Base-by-base conservation (phyloP, 495 filamentous ascomycete genomes). In the Neurospora sp. region DNA sequence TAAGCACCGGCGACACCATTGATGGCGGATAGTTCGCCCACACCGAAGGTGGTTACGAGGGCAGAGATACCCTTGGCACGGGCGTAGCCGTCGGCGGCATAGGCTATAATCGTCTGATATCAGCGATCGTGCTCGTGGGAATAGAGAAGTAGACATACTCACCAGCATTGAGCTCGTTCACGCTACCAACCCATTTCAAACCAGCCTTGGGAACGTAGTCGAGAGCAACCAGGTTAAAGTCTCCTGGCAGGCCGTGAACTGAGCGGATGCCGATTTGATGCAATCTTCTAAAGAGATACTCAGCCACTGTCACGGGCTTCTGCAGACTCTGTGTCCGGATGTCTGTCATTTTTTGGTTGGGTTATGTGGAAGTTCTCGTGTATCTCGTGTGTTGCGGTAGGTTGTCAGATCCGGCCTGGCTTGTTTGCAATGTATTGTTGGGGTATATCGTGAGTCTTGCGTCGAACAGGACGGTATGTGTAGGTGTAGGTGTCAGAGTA, bases 91-190 rank as follows among this genome's bases (percentile, higher is more conserved):
- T 96, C 92, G 13, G 92, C 90, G 13, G 92, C 92, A 75, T 94
- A 94, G 21, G 88, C 89, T 89, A 71, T 24, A 62, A 13, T 9
- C 38, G 39, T 19, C 5, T 71, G 17, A n/a, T 39, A 21, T n/a
- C 39, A 19, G 11, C 15, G 66, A 36, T 13, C 1, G 21, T 43
- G 28, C 24, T 28, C 15, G 21, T 17, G 40, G 40, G 38, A 24
- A 6, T 43, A 21, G 28, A 69, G 24, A 72, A 28, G 24, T 62
- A 62, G 54, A 31, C 39, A 24, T 39, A 71, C 80, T 71, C 74
- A 87, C 90, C 91, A n/a, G 91, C 91, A 79, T 95, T 94, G 70
- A 95, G 87, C 78, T 94, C 92, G 77, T 94, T 94, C 75, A 88
- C 89, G 80, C 90, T 94, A 71, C 92, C 92, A 24, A 93, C 88